These are phyloP conservation scores for Kuraishia ogatae DNA, from an alignment of 805 yeast genomes.

Conservation along the genomic window DNA sequence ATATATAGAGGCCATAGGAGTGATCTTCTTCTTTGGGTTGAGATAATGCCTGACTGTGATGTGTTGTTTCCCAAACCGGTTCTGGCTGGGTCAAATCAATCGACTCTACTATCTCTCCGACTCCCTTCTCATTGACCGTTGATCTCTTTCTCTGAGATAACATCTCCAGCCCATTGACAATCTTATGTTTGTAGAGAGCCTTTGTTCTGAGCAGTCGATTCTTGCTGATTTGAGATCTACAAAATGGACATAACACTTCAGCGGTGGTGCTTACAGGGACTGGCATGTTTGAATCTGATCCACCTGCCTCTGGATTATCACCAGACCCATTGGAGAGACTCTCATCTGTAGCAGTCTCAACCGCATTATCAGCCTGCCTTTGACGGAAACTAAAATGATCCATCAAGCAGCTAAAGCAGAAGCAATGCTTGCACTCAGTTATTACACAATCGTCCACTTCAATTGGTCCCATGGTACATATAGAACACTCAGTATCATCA, in stretches of 20 bases:
- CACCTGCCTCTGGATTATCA: constrained; percentile 17
- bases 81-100: not conserved
- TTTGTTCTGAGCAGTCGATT: constrained; percentile 36
- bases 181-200: not conserved
- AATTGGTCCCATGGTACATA: constrained; percentile 69
- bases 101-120: not conserved
- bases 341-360: not conserved
- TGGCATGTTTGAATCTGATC: not conserved
- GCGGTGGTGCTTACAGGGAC: constrained; percentile 13
- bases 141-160: not conserved
- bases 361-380: constrained; percentile 7
- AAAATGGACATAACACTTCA: constrained; percentile 62
- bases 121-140: not conserved
- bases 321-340: not conserved
- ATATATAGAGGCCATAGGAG: constrained; percentile 25
- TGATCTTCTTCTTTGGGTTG: not conserved
- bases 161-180: not conserved
- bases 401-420: constrained; percentile 63
- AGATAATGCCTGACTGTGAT: not conserved
- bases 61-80: not conserved
- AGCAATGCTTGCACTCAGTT: constrained; percentile 74
- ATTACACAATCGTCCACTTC: constrained; percentile 38
- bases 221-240: constrained; percentile 49
- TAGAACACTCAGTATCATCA: constrained; percentile 64
- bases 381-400: constrained; percentile 69